phyloP scores from a whole-genome alignment of 2,329 filamentous ascomycete species.

The Colletotrichum lindemuthianum region DNA sequence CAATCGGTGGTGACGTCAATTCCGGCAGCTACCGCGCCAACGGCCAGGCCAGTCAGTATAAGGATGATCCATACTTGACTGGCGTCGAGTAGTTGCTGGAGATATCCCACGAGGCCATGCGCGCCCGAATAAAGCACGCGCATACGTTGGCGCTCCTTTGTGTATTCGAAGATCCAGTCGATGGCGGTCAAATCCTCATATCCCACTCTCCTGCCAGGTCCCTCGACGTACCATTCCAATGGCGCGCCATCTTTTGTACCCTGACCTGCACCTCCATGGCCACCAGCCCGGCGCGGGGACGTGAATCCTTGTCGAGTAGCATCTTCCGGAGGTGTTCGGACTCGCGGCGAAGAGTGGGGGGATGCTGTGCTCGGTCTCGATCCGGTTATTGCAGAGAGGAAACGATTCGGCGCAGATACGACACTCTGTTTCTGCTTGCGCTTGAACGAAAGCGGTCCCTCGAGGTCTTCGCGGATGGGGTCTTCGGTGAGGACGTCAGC shows the following conservation, averaged over 20 bases:
- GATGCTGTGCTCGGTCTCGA: slow-evolving; percentile 41
- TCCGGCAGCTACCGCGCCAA: slow-evolving; percentile 84
- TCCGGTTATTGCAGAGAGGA: slow-evolving; percentile 60
- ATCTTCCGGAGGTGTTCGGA: slow-evolving; percentile 38
- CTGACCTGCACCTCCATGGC: slow-evolving; percentile 30
- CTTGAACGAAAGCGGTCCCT: slow-evolving; percentile 74
- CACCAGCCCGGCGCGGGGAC: slow-evolving; percentile 31
- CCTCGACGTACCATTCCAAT: slow-evolving; percentile 89
- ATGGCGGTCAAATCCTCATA: slow-evolving; percentile 98
- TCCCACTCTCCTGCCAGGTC: slow-evolving; percentile 86
- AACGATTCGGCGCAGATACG: slow-evolving; percentile 57
- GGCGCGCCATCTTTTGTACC: slow-evolving; percentile 57
- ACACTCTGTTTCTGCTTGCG: slow-evolving; percentile 68
- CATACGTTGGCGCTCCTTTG: slow-evolving; percentile 90
- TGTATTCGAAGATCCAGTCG: slow-evolving; percentile 99
- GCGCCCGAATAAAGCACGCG: slow-evolving; percentile 78
- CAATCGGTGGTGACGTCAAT: slow-evolving; percentile 94
- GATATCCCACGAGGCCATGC: slow-evolving; percentile 76
- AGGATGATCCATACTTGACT: slow-evolving; percentile 94
- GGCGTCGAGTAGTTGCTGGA: slow-evolving; percentile 79
- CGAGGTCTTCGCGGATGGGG: slow-evolving; percentile 61
- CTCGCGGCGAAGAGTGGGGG: slow-evolving; percentile 33
- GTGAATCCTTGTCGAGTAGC: slow-evolving; percentile 36
- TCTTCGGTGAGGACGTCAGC: slow-evolving; percentile 62
- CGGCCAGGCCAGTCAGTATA: slow-evolving; percentile 83